Conservation (phyloP, 805 yeast genomes). For the Metschnikowia gelsemii region DNA sequence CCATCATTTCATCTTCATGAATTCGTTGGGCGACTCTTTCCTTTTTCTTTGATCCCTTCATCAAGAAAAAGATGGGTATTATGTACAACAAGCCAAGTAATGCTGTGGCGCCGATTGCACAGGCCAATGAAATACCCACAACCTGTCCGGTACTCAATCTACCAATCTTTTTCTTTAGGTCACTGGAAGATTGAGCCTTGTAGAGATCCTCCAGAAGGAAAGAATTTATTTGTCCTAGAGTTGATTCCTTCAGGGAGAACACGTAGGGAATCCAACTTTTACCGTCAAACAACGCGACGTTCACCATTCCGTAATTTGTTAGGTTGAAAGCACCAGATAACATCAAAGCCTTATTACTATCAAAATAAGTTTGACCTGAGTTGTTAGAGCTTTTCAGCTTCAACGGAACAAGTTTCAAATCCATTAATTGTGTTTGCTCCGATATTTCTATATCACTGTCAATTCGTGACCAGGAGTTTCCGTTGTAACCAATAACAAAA, state of each 20-base stretch:
- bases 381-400: constrained; percentile 28
- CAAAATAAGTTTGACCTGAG: constrained; percentile 37
- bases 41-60: constrained; percentile 26
- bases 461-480: constrained; percentile 47
- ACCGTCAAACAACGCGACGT: constrained; percentile 68
- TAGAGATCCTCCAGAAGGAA: constrained; percentile 36
- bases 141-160: constrained; percentile 40
- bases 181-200: constrained; percentile 38
- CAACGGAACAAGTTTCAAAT: constrained; percentile 44
- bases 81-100: constrained; percentile 41
- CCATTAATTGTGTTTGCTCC: constrained; percentile 41
- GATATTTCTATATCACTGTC: constrained; percentile 31
- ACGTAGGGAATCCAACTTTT: constrained; percentile 63
- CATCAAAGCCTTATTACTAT: constrained; percentile 46
- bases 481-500: constrained; percentile 45
- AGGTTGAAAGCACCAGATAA: constrained; percentile 58
- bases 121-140: constrained; percentile 46
- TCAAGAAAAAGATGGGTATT: constrained; percentile 39
- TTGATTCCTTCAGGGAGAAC: constrained; percentile 33
- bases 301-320: constrained; percentile 51
- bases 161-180: constrained; percentile 21
- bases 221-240: constrained; percentile 31
- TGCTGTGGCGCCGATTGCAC: constrained; percentile 45
- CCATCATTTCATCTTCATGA: constrained; percentile 45
- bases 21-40: constrained; percentile 33